phyloP scores from a whole-genome alignment of 2,329 filamentous ascomycete genomes.

The Diplocarpon mali region DNA sequence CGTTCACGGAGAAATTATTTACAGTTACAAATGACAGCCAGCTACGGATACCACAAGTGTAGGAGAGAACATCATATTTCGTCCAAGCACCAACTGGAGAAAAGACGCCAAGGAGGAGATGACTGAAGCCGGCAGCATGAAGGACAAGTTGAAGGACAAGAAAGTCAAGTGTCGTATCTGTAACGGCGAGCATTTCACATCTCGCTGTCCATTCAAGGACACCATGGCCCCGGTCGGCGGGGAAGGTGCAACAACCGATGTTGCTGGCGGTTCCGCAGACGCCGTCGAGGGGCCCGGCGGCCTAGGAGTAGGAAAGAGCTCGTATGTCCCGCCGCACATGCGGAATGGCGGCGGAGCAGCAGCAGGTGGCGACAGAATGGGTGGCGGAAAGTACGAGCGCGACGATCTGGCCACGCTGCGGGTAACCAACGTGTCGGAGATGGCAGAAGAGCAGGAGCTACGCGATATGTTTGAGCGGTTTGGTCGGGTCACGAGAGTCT shows the following conservation, averaged over 20 bases:
- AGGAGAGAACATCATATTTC: constrained; percentile 97
- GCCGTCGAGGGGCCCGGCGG: constrained; percentile 39
- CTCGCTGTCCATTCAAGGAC: constrained; percentile 98
- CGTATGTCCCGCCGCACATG: constrained; percentile 90
- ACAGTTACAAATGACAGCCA: not conserved
- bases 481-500: constrained; percentile 92
- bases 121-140: constrained; percentile 63
- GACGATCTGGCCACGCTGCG: constrained; percentile 93
- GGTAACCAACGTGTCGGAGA: constrained; percentile 96
- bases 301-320: constrained; percentile 57
- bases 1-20: not conserved
- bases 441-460: constrained; percentile 91
- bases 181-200: constrained; percentile 97
- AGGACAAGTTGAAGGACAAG: constrained; percentile 89
- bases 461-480: constrained; percentile 98
- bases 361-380: constrained; percentile 70
- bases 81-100: constrained; percentile 88
- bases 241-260: constrained; percentile 38
- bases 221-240: constrained; percentile 86
- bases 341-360: constrained; percentile 54
- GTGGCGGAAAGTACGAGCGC: constrained; percentile 77
- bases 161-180: constrained; percentile 99
- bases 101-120: constrained; percentile 74
- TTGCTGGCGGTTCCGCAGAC: constrained; percentile 38
- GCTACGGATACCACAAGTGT: constrained; percentile 33